phyloP scores from a whole-genome alignment of 371 early-diverging fungal species.

The Circinella umbellata region DNA sequence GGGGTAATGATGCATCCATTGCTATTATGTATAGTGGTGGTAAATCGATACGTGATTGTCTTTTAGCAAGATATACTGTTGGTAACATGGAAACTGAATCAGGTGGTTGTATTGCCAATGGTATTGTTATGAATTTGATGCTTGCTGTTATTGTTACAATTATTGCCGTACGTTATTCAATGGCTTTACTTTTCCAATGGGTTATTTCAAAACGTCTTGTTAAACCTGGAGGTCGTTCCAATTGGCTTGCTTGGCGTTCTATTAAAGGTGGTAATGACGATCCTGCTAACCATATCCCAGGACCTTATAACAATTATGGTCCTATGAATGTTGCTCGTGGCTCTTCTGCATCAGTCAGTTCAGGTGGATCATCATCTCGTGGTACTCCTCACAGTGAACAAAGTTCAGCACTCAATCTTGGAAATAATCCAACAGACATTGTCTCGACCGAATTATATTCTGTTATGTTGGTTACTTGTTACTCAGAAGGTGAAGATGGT shows the following conservation, averaged over 20 bases:
- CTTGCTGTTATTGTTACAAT: constrained; percentile 52
- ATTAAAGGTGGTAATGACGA: constrained; percentile 53
- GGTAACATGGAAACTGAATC: constrained; percentile 56
- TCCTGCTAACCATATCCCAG: constrained; percentile 52
- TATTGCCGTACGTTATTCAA: constrained; percentile 56
- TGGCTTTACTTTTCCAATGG: constrained; percentile 71
- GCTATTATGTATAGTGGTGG: constrained; percentile 41
- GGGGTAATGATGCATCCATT: constrained; percentile 52
- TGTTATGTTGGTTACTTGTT: constrained; percentile 72
- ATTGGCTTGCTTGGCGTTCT: constrained; percentile 57
- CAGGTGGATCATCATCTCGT: constrained; percentile 29
- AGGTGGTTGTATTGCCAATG: constrained; percentile 62
- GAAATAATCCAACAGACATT: constrained; percentile 38
- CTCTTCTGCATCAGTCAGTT: constrained; percentile 24
- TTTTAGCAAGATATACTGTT: constrained; percentile 46
- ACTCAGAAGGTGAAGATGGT: constrained; percentile 81
- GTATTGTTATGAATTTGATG: constrained; percentile 51
- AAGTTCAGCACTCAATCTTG: constrained; percentile 22
- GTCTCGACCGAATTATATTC: constrained; percentile 55
- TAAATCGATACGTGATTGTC: constrained; percentile 44
- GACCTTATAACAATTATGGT: constrained; percentile 50
- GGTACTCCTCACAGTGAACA: constrained; percentile 35
- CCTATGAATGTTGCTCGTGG: constrained; percentile 24
- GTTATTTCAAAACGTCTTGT: constrained; percentile 48
- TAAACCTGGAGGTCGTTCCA: constrained; percentile 53